Conservation (phyloP, 1,284 basidiomycete species). For the Vanrija sp. region DNA sequence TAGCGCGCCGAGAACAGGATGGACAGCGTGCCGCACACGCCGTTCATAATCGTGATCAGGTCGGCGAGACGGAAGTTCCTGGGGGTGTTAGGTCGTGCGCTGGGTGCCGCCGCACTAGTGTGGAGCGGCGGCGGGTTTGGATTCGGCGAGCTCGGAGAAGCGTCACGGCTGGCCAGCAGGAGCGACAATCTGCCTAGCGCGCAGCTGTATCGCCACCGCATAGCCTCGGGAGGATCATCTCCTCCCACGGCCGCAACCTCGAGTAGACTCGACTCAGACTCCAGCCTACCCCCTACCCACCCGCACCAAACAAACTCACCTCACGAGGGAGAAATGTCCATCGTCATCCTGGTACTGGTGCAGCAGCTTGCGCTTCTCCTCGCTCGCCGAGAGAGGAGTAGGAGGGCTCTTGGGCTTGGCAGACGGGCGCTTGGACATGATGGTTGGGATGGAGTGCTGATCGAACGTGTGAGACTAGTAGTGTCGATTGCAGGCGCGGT, state of each 20-base stretch:
- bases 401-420: background rate
- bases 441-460: background rate
- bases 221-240: too few species aligned
- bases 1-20: conserved; percentile 82
- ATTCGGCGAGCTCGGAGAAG: background rate
- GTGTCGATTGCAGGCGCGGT: background rate
- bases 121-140: too few species aligned
- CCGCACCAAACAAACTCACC: conserved; percentile 55
- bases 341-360: conserved; percentile 83
- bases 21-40: conserved; percentile 94
- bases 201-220: background rate
- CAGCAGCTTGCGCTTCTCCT: conserved; percentile 56
- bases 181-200: too few species aligned
- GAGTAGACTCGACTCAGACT: background rate
- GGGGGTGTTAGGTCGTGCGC: conserved; percentile 1
- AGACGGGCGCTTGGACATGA: conserved; percentile 12
- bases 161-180: background rate
- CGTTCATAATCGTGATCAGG: conserved; percentile 99
- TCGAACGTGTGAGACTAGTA: background rate
- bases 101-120: background rate
- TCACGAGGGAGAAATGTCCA: conserved; percentile 91
- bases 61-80: conserved; percentile 98
- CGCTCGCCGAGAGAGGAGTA: conserved; percentile 2
- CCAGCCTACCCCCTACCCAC: background rate
- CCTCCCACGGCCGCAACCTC: too few species aligned